Conservation (phyloP, 2,329 filamentous ascomycete species). For the Fusarium sp. region DNA sequence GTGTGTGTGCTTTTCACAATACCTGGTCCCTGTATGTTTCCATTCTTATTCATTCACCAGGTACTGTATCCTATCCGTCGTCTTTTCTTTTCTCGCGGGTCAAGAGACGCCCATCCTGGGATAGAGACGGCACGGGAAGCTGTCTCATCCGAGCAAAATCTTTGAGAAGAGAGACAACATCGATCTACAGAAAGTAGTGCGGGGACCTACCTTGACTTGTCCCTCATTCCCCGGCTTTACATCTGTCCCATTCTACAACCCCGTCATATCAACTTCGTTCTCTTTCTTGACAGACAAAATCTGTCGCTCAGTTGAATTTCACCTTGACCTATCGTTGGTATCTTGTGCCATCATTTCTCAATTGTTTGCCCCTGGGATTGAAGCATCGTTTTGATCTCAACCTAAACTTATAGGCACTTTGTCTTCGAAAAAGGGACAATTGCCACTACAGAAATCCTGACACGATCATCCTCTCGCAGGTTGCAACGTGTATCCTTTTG, state of each 20-base stretch:
- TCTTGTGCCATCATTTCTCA: conserved; percentile 15
- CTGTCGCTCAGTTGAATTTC: conserved; percentile 20
- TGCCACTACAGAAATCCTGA: conserved; percentile 18
- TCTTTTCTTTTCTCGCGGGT: conserved; percentile 39
- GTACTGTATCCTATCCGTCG: conserved; percentile 13
- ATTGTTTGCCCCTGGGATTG: background rate
- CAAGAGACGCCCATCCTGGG: conserved; percentile 41
- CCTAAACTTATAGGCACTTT: conserved; percentile 9
- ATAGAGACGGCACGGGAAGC: conserved; percentile 38
- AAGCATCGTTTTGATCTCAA: conserved; percentile 10
- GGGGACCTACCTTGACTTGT: conserved; percentile 40
- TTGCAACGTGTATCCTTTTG: conserved; percentile 10
- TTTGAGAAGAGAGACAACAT: conserved; percentile 47
- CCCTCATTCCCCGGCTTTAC: conserved; percentile 38
- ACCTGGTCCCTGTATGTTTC: conserved; percentile 36
- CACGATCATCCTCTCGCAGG: conserved; percentile 19
- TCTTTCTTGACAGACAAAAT: conserved; percentile 36
- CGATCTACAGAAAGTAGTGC: conserved; percentile 33
- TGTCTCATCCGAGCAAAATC: conserved; percentile 38
- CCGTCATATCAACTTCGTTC: conserved; percentile 38
- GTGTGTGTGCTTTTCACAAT: conserved; percentile 39
- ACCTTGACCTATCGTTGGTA: conserved; percentile 1
- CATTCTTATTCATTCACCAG: conserved; percentile 42
- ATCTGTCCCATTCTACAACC: conserved; percentile 41
- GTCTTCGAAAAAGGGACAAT: conserved; percentile 5